Percentiles rank a stretch among this genome's conserved stretches.
Evolutionary conservation across 2,329 filamentous ascomycete species (phyloP).

Genomic region (Thermomyces lanuginosus): DNA sequence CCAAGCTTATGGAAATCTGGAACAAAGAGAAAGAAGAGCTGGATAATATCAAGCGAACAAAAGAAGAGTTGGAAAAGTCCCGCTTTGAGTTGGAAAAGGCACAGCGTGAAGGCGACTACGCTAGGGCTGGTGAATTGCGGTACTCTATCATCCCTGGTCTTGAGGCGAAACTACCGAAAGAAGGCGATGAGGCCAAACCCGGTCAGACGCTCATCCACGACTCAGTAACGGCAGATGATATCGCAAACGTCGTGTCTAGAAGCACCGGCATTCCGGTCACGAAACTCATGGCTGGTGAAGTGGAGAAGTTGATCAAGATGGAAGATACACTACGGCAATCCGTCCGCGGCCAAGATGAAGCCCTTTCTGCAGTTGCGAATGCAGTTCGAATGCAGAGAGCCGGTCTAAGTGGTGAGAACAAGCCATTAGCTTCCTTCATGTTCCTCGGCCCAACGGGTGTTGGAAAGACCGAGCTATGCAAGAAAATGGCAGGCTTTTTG

Average conservation of each 20-base stretch:
- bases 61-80: slow-evolving; percentile 76
- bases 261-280: slow-evolving; percentile 85
- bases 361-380: slow-evolving; percentile 75
- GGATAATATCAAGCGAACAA: slow-evolving; percentile 68
- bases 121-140: slow-evolving; percentile 71
- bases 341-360: slow-evolving; percentile 86
- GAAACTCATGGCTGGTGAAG: slow-evolving; percentile 82
- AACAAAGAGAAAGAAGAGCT: slow-evolving; percentile 78
- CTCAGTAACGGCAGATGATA: slow-evolving; percentile 87
- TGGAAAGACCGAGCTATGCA: slow-evolving; percentile 93
- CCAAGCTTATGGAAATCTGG: slow-evolving; percentile 66
- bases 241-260: slow-evolving; percentile 76
- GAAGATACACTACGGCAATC: slow-evolving; percentile 72
- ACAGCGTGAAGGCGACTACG: slow-evolving; percentile 77
- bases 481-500: slow-evolving; percentile 82
- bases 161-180: slow-evolving; percentile 63
- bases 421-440: slow-evolving; percentile 88
- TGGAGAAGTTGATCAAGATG: slow-evolving; percentile 91
- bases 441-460: slow-evolving; percentile 94
- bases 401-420: slow-evolving; percentile 77
- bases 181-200: slow-evolving; percentile 38
- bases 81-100: slow-evolving; percentile 74
- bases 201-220: slow-evolving; percentile 64
- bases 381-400: slow-evolving; percentile 89
- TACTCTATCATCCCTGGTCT: slow-evolving; percentile 75